Conservation (phyloP, 148 eudicot species). For the Camellia japonica region DNA sequence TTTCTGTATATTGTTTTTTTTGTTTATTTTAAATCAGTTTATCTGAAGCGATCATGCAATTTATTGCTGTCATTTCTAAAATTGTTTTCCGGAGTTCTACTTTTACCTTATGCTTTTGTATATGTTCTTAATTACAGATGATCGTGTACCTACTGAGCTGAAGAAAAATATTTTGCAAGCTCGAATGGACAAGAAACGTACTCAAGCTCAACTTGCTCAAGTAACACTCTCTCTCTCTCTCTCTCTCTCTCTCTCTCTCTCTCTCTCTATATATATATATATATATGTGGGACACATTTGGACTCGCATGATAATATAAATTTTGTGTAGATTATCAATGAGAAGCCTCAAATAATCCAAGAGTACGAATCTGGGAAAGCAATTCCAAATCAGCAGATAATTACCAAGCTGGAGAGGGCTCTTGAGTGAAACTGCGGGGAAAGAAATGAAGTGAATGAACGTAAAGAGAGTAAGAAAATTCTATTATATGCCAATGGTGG, state of each 20-base stretch:
- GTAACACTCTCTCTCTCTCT: slow-evolving; percentile 4
- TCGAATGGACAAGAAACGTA: neutral
- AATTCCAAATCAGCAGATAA: neutral
- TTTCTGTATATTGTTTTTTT: neutral
- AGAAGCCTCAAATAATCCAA: neutral
- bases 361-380: neutral
- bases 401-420: neutral
- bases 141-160: neutral
- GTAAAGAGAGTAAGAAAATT: no score
- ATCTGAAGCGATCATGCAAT: neutral
- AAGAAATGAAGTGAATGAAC: neutral
- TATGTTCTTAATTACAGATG: neutral
- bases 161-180: slow-evolving; percentile 1
- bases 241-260: neutral
- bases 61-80: neutral
- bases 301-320: neutral
- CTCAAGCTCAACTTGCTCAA: slow-evolving; percentile 3
- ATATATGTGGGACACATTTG: neutral
- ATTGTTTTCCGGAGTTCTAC: neutral
- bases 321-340: neutral
- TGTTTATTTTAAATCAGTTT: neutral
- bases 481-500: no score
- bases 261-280: neutral
- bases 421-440: neutral
- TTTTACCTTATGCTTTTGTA: neutral